These are phyloP conservation scores for Phytopythium delawarense DNA, from an alignment of 352 stramenopile genomes.

Conservation along the genomic window DNA sequence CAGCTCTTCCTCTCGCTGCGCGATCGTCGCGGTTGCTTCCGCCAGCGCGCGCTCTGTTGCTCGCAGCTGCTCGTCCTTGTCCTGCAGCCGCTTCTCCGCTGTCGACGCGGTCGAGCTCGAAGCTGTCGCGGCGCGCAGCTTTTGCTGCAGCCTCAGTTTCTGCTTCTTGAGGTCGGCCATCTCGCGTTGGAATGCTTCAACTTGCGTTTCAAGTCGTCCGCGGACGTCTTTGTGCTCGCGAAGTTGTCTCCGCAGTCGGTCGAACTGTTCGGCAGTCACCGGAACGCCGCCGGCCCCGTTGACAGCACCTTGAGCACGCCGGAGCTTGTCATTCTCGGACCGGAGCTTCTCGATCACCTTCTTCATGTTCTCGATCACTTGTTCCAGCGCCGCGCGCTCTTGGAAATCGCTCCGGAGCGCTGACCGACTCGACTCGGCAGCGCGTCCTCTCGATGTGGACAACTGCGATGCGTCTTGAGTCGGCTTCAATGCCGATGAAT, in stretches of 20 bases:
- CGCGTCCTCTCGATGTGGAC: background rate
- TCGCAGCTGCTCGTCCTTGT: conserved; percentile 16
- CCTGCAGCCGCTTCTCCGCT: conserved; percentile 17
- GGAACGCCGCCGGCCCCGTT: background rate
- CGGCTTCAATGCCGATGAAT: conserved; percentile 9
- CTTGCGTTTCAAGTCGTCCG: conserved; percentile 30
- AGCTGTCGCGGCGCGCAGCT: conserved; percentile 39
- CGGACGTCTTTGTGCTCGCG: conserved; percentile 39
- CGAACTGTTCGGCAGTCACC: conserved; percentile 36
- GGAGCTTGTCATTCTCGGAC: conserved; percentile 62
- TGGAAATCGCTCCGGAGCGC: conserved; percentile 10
- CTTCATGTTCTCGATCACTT: conserved; percentile 82
- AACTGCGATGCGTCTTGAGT: conserved; percentile 1
- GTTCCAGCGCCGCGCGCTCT: conserved; percentile 60
- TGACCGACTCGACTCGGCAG: background rate
- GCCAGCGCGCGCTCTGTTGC: conserved; percentile 1
- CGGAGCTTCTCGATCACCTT: conserved; percentile 77
- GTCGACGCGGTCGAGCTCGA: conserved; percentile 10
- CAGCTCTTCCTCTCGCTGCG: conserved; percentile 24
- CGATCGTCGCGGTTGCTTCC: background rate
- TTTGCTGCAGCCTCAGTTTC: conserved; percentile 67
- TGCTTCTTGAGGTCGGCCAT: conserved; percentile 45
- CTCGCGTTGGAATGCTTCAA: conserved; percentile 36
- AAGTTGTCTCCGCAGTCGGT: conserved; percentile 39
- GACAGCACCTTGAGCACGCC: conserved; percentile 25